These are phyloP conservation scores for Leptomonas pyrrhocoris DNA, from an alignment of 208 protist genomes.

Conservation along the genomic window DNA sequence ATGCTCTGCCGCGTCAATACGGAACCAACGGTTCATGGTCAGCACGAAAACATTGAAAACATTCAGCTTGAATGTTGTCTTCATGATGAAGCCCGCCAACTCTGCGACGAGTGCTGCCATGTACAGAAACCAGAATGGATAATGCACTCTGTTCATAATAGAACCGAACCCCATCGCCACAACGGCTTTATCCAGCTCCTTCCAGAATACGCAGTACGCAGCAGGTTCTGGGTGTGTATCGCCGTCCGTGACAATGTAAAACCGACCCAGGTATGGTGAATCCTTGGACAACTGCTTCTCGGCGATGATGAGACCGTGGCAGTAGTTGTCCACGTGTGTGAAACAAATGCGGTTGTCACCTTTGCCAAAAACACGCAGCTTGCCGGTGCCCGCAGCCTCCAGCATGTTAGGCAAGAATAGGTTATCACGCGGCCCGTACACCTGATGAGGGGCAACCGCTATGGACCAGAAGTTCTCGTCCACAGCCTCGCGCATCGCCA, in stretches of 20 bases:
- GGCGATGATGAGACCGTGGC: conserved; percentile 93
- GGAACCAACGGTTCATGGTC: conserved; percentile 96
- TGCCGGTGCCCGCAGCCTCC: conserved; percentile 92
- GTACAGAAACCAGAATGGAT: conserved; percentile 91
- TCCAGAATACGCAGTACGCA: conserved; percentile 93
- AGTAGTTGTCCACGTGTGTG: conserved; percentile 96
- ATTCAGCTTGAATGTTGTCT: conserved; percentile 91
- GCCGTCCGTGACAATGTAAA: conserved; percentile 96
- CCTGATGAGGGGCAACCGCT: conserved; percentile 94
- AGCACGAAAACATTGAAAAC: conserved; percentile 94
- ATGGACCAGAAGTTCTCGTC: conserved; percentile 88
- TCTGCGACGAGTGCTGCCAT: conserved; percentile 80
- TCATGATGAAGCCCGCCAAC: conserved; percentile 71
- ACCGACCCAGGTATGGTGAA: conserved; percentile 92
- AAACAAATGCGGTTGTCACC: conserved; percentile 95
- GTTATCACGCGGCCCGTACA: conserved; percentile 95
- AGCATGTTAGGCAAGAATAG: conserved; percentile 96
- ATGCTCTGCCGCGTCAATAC: conserved; percentile 86
- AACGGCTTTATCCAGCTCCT: conserved; percentile 90
- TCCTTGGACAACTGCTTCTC: conserved; percentile 89
- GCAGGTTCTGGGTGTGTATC: conserved; percentile 89
- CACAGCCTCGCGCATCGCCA: conserved; percentile 79
- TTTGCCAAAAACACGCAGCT: conserved; percentile 92
- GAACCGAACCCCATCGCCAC: conserved; percentile 89
- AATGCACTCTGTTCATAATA: conserved; percentile 80